Conservation (phyloP, 495 filamentous ascomycete genomes). For the Penicillium turbatum region DNA sequence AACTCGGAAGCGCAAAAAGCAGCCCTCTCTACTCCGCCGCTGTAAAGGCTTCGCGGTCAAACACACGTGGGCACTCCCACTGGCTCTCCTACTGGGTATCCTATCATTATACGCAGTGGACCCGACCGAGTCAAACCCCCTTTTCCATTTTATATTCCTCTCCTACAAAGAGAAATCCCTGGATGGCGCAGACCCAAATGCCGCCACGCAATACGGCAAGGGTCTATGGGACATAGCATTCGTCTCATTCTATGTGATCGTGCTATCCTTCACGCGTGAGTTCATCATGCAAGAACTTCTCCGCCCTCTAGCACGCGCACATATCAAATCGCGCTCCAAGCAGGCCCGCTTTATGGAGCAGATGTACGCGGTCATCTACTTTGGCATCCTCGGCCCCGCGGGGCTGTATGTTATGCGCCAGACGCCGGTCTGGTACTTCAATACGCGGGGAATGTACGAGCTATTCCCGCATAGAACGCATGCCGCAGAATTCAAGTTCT, state of each 20-base stretch:
- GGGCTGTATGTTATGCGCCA: constrained; percentile 82
- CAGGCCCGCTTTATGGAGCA: constrained; percentile 90
- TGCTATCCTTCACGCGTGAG: constrained; percentile 82
- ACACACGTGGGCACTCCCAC: constrained; percentile 70
- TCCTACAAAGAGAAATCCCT: constrained; percentile 63
- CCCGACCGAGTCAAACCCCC: constrained; percentile 67
- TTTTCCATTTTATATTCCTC: constrained; percentile 78
- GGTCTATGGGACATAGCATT: constrained; percentile 75
- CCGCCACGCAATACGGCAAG: constrained; percentile 70
- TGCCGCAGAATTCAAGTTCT: constrained; percentile 76
- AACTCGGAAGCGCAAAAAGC: constrained; percentile 20
- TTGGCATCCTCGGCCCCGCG: constrained; percentile 67
- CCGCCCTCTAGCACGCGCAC: constrained; percentile 60
- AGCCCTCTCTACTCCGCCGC: constrained; percentile 50
- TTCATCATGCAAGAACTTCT: constrained; percentile 87
- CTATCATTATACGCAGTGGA: constrained; percentile 62
- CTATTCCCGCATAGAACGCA: constrained; percentile 75
- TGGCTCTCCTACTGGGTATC: constrained; percentile 57
- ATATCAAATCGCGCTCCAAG: constrained; percentile 64
- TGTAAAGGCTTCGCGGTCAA: constrained; percentile 52
- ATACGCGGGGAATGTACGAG: constrained; percentile 78
- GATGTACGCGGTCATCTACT: constrained; percentile 86
- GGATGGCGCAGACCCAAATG: constrained; percentile 16
- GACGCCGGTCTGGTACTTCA: constrained; percentile 90
- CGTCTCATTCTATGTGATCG: constrained; percentile 75